Conservation (phyloP, 495 filamentous ascomycete species). For the Hypoxylon fuscum region DNA sequence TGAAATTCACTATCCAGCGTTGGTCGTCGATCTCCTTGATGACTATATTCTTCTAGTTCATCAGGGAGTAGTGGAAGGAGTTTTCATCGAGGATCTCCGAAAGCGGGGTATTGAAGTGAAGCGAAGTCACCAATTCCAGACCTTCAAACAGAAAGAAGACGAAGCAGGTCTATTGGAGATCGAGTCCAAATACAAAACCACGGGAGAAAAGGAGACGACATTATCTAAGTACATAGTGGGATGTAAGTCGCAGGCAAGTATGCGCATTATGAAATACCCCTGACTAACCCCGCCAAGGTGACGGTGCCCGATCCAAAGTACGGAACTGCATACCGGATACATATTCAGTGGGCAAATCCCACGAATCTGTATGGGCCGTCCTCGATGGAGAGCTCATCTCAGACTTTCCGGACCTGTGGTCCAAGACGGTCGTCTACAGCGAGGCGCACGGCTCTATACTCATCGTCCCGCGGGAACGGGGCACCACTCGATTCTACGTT, state of each 20-base stretch:
- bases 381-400: slow-evolving; percentile 73
- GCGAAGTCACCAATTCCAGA: slow-evolving; percentile 65
- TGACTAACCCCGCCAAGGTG: slow-evolving; percentile 46
- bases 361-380: slow-evolving; percentile 74
- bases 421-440: slow-evolving; percentile 68
- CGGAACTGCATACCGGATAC: slow-evolving; percentile 65
- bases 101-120: slow-evolving; percentile 65
- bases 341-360: slow-evolving; percentile 65
- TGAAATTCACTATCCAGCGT: slow-evolving; percentile 59
- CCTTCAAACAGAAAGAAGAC: slow-evolving; percentile 49
- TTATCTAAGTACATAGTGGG: slow-evolving; percentile 62
- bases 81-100: slow-evolving; percentile 71
- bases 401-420: slow-evolving; percentile 76
- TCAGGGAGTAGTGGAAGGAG: slow-evolving; percentile 76
- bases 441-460: slow-evolving; percentile 69
- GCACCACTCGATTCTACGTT: slow-evolving; percentile 74
- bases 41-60: slow-evolving; percentile 77
- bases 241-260: slow-evolving; percentile 46
- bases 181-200: slow-evolving; percentile 51
- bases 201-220: slow-evolving; percentile 52
- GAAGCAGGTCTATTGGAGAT: slow-evolving; percentile 52
- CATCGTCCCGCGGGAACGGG: slow-evolving; percentile 73
- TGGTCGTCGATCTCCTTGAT: slow-evolving; percentile 70
- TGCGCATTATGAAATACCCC: slow-evolving; percentile 9
- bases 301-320: slow-evolving; percentile 63